Conservation (phyloP, 116 monocot species). For the Iris pallida region DNA sequence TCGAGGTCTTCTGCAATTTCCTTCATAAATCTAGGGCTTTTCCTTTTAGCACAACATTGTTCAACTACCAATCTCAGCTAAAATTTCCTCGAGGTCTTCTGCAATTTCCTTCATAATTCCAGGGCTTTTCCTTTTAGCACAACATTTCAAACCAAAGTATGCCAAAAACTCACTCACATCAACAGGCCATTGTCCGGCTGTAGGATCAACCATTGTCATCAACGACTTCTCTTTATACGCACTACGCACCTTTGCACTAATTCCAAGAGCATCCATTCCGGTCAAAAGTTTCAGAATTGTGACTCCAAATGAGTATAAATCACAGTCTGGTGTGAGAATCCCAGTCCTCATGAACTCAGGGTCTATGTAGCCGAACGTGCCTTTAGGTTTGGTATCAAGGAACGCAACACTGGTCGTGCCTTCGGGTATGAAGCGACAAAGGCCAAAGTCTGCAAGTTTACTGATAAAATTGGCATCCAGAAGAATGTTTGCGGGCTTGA, state of each 20-base stretch:
- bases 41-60: too few species aligned
- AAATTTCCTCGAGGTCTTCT: slow-evolving; percentile 2
- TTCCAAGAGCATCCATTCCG: slow-evolving; percentile 8
- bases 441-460: slow-evolving; percentile 29
- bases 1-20: too few species aligned
- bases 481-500: slow-evolving; percentile 39
- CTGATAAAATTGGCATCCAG: slow-evolving; percentile 26
- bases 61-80: too few species aligned
- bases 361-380: slow-evolving; percentile 31
- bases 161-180: slow-evolving; percentile 17
- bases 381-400: slow-evolving; percentile 15
- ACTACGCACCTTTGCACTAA: slow-evolving; percentile 12
- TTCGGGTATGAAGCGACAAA: slow-evolving; percentile 5
- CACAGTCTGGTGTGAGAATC: slow-evolving; percentile 29
- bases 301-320: slow-evolving; percentile 37
- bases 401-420: not conserved
- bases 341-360: slow-evolving; percentile 23
- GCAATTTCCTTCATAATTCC: slow-evolving; percentile 14
- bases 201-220: slow-evolving; percentile 17
- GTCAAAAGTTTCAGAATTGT: slow-evolving; percentile 33
- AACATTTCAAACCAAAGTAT: slow-evolving; percentile 21
- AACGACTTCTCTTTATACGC: slow-evolving; percentile 8
- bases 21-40: too few species aligned
- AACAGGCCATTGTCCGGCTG: slow-evolving; percentile 32
- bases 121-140: slow-evolving; percentile 13